Conservation (phyloP, 805 yeast species). For the Wickerhamomyces queroliae region DNA sequence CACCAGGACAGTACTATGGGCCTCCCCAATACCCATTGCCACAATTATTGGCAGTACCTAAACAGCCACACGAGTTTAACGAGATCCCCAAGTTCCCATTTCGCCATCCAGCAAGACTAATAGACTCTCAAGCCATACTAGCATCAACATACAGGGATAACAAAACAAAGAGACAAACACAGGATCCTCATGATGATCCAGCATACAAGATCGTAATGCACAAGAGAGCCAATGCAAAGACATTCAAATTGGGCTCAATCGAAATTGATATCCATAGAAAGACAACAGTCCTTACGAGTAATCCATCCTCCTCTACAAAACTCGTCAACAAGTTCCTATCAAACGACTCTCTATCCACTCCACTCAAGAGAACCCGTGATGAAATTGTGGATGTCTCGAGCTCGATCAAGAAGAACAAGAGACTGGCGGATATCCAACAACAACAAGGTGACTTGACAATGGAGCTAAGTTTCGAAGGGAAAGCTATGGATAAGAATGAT, state of each 20-base stretch:
- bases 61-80: neutral
- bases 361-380: slow-evolving; percentile 24
- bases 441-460: slow-evolving; percentile 16
- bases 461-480: slow-evolving; percentile 40
- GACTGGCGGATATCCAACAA: slow-evolving; percentile 11
- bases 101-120: neutral
- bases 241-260: slow-evolving; percentile 12
- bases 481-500: slow-evolving; percentile 38
- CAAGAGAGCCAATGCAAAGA: slow-evolving; percentile 8
- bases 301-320: slow-evolving; percentile 1
- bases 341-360: slow-evolving; percentile 10
- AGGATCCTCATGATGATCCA: slow-evolving; percentile 9
- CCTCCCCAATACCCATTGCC: neutral
- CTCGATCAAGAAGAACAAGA: slow-evolving; percentile 21
- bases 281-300: neutral
- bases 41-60: too few relatives aligned
- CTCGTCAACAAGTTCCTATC: slow-evolving; percentile 5
- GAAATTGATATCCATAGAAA: slow-evolving; percentile 11
- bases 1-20: neutral
- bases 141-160: neutral
- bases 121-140: neutral
- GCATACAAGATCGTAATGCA: slow-evolving; percentile 5
- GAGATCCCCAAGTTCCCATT: neutral
- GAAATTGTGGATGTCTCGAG: slow-evolving; percentile 17
- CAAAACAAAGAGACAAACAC: neutral